A percentile compares a stretch with the other conserved stretches of the same genome.
These are phyloP conservation scores for Penicillium sclerotiorum DNA, from an alignment of 2,329 filamentous ascomycete genomes.

Conservation along the genomic window DNA sequence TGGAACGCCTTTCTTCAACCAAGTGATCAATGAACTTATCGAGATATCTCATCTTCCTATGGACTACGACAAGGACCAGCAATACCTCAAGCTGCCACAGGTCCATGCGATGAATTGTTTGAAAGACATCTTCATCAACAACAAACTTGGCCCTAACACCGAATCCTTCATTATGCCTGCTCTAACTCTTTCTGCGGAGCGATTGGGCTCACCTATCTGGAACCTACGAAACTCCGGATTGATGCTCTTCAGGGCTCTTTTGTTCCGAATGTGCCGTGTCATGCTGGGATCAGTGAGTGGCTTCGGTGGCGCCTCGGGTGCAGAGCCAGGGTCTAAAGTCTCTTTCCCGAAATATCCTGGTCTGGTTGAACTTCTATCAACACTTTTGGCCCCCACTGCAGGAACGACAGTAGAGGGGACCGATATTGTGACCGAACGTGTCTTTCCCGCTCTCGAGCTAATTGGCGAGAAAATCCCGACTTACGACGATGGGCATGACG, in stretches of 20 bases:
- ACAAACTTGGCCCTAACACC: slow-evolving; percentile 70
- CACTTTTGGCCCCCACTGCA: slow-evolving; percentile 34
- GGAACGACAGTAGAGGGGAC: slow-evolving; percentile 27
- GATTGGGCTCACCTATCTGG: slow-evolving; percentile 82
- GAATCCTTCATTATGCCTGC: slow-evolving; percentile 74
- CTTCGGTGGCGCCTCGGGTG: slow-evolving; percentile 47
- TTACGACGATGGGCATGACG: slow-evolving; percentile 34
- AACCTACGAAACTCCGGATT: slow-evolving; percentile 91
- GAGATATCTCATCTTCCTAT: slow-evolving; percentile 39
- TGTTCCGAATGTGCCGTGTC: slow-evolving; percentile 62
- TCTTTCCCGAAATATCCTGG: slow-evolving; percentile 46
- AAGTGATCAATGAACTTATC: slow-evolving; percentile 47
- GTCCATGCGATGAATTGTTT: slow-evolving; percentile 94
- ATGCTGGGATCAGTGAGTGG: slow-evolving; percentile 52
- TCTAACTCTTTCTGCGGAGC: slow-evolving; percentile 76
- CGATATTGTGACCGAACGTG: slow-evolving; percentile 42
- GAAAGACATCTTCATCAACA: slow-evolving; percentile 87
- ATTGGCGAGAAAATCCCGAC: slow-evolving; percentile 47
- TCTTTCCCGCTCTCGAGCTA: slow-evolving; percentile 51
- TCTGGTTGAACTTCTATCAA: slow-evolving; percentile 39
- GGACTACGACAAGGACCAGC: slow-evolving; percentile 29
- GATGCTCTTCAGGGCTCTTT: slow-evolving; percentile 82
- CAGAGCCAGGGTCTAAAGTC: slow-evolving; percentile 43
- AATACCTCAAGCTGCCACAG: slow-evolving; percentile 70
- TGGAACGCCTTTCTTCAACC: slow-evolving; percentile 50